phyloP scores from a whole-genome alignment of 2,329 filamentous ascomycete species.

The Xylariaceae sp. region DNA sequence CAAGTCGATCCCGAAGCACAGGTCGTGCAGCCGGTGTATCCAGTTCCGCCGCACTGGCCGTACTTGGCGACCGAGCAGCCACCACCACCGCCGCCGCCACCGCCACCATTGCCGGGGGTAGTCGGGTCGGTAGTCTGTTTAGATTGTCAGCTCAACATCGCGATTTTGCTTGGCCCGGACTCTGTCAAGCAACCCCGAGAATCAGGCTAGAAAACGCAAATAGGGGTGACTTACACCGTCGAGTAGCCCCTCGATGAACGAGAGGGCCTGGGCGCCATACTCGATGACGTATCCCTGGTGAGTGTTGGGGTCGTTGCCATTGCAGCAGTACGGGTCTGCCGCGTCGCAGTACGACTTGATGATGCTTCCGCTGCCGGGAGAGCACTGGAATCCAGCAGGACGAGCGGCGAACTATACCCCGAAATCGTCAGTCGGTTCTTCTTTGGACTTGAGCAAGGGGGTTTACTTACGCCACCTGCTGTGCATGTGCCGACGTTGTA shows the following conservation, averaged over 20 bases:
- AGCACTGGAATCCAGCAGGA: conserved; percentile 51
- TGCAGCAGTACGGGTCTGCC: conserved; percentile 61
- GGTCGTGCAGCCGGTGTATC: conserved; percentile 9
- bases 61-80: conserved; percentile 13
- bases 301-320: conserved; percentile 52
- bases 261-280: conserved; percentile 54
- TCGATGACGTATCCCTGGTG: conserved; percentile 56
- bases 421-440: not conserved
- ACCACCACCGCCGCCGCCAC: not conserved
- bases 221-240: conserved; percentile 7
- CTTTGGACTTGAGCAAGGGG: not conserved
- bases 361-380: conserved; percentile 43
- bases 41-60: conserved; percentile 15
- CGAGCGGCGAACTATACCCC: conserved; percentile 53
- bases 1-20: conserved; percentile 15
- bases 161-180: not conserved
- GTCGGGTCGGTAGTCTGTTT: not conserved
- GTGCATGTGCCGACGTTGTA: conserved; percentile 59
- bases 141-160: not conserved
- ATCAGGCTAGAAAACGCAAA: not conserved
- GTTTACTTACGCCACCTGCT: conserved; percentile 50
- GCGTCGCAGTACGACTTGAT: conserved; percentile 62
- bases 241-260: conserved; percentile 42
- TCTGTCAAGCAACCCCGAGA: not conserved
- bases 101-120: no score